Evolutionary conservation across 1,284 basidiomycete species (phyloP).

Genomic region (Cryptococcus depauperatus): DNA sequence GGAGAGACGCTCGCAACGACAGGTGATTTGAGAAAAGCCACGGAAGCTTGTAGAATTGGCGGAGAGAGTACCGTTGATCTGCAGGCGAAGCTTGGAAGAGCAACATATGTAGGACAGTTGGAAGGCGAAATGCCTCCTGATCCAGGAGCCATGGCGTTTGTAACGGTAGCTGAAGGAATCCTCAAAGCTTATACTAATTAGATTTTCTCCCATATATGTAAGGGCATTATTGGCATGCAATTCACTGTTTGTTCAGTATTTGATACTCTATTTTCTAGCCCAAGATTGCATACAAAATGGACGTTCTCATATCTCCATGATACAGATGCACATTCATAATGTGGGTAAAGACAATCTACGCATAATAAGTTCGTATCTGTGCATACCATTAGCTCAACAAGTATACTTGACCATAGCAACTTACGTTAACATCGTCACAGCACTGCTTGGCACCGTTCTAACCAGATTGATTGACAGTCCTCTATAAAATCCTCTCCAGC

Average conservation of each 20-base stretch:
- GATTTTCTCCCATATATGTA: too few relatives aligned
- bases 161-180: constrained; percentile 34
- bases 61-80: constrained; percentile 43
- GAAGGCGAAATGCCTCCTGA: constrained; percentile 38
- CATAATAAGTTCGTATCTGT: constrained; percentile 49
- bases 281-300: background rate
- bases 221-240: constrained; percentile 1
- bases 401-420: constrained; percentile 42
- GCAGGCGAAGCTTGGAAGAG: constrained; percentile 46
- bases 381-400: constrained; percentile 48
- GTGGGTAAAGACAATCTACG: constrained; percentile 33
- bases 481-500: constrained; percentile 78
- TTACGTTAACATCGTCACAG: constrained; percentile 88
- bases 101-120: constrained; percentile 45
- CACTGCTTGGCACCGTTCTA: constrained; percentile 85
- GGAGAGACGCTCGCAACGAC: constrained; percentile 37
- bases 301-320: too few relatives aligned
- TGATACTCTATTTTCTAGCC: too few relatives aligned
- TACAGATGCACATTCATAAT: constrained; percentile 44
- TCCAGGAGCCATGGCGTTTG: constrained; percentile 43
- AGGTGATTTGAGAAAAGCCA: constrained; percentile 36
- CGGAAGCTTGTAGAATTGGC: constrained; percentile 37
- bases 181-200: constrained; percentile 6
- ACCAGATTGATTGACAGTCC: constrained; percentile 84
- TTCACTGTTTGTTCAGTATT: background rate